phyloP scores from a whole-genome alignment of 1,139 yeast genomes.

The Magnusiomyces sp. region DNA sequence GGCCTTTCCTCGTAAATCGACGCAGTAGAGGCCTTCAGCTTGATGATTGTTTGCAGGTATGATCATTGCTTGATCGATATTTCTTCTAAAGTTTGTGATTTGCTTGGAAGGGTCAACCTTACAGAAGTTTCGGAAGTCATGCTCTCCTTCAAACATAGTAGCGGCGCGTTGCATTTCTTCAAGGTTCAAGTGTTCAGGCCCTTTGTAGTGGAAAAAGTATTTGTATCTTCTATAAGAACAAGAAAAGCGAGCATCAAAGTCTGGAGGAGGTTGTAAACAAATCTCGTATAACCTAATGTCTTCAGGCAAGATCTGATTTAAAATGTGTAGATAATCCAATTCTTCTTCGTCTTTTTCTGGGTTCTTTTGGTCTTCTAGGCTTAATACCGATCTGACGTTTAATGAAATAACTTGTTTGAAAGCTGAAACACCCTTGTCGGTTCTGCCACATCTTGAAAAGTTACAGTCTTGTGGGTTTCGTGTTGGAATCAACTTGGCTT shows the following conservation, averaged over 20 bases:
- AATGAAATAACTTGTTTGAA: constrained; percentile 89
- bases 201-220: constrained; percentile 52
- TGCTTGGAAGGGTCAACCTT: constrained; percentile 92
- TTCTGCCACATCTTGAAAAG: constrained; percentile 91
- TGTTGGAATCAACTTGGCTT: constrained; percentile 57
- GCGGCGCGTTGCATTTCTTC: constrained; percentile 69
- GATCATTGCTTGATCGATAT: constrained; percentile 34
- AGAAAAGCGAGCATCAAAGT: constrained; percentile 88
- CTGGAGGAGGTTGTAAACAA: constrained; percentile 71
- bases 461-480: constrained; percentile 50
- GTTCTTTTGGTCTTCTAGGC: constrained; percentile 48
- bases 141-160: constrained; percentile 53
- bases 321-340: constrained; percentile 62
- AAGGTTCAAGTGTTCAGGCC: constrained; percentile 43
- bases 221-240: constrained; percentile 78
- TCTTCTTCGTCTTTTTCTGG: constrained; percentile 54
- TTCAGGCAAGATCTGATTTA: constrained; percentile 69
- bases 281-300: constrained; percentile 80
- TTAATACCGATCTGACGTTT: constrained; percentile 59
- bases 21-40: constrained; percentile 39
- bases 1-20: constrained; percentile 81
- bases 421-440: constrained; percentile 96
- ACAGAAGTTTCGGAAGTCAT: constrained; percentile 92
- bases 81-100: constrained; percentile 63
- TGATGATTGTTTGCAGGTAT: constrained; percentile 14